Evolutionary conservation across 1,139 yeast genomes (phyloP), one percentile per base, ranked within the genome.

Genomic region (Nakaseomyces uthaithaninus): DNA sequence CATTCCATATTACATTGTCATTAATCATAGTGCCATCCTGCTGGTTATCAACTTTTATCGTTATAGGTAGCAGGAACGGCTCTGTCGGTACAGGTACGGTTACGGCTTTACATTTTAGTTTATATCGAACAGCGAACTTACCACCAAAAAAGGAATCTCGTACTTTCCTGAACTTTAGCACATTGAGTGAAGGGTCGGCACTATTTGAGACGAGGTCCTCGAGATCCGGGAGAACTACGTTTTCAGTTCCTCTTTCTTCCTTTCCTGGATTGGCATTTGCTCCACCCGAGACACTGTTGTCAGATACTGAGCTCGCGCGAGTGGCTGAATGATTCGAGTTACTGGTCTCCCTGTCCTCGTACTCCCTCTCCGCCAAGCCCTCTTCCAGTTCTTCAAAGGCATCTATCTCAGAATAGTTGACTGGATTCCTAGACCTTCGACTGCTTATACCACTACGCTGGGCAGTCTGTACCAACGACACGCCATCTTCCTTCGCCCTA

Each of bases 1-100:
- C 55, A 56, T 91, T 87, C 98, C 98, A 91, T 73, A 89, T 72
- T 53, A 93, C 79, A 46, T 78, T 78, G 55, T 91, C 99, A 16
- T 76, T 78, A 20, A 89, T 69, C 44, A 83, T 75, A 16, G 77
- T 74, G 6, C 61, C 63, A 31, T 31, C 35, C 16, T 19, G 25
- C 43, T 80, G 80, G 47, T 78, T 75, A 47, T 86, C 95, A 27
- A 89, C 62, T 42, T 76, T 77, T 31, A 93, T 63, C 47, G 86
- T 75, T 25, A 91, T 79, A 1, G 99, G 98, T 16, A 91, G 77
- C 37, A 87, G 65, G 3, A 74, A 60, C 37, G 62, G 45, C 20
- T 45, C 50, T 27, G 40, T 41, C 3, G 51, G 47, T 12, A 31
- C 35, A 3, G 11, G 11, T 14, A 18, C 8, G 10, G 23, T 2